A percentile compares a stretch with the other conserved stretches of the same genome.
These are phyloP conservation scores for Boechera stricta DNA, from an alignment of 345 rosid species.

Conservation along the genomic window DNA sequence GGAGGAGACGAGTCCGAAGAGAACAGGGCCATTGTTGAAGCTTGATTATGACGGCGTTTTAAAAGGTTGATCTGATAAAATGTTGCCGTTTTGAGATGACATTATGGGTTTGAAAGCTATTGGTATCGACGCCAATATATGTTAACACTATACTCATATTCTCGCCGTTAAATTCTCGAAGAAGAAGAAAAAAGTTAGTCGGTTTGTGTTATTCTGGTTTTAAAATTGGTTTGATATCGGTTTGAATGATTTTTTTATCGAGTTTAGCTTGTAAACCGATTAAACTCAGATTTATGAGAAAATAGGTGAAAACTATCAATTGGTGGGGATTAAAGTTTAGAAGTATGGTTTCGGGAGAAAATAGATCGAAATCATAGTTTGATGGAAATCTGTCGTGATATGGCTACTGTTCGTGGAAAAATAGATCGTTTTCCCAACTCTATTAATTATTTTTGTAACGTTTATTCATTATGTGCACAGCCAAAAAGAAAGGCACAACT, in stretches of 20 bases:
- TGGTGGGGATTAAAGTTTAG: too few species aligned
- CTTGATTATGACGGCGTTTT: constrained; percentile 75
- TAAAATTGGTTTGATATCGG: too few species aligned
- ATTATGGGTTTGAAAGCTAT: constrained; percentile 46
- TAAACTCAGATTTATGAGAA: too few species aligned
- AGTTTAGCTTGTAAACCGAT: too few species aligned
- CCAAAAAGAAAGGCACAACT: background rate
- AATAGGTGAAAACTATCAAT: too few species aligned
- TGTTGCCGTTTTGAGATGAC: constrained; percentile 70
- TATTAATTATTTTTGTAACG: background rate
- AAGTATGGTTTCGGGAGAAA: too few species aligned
- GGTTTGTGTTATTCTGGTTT: too few species aligned
- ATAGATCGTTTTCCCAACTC: background rate
- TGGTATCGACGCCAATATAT: constrained; percentile 71
- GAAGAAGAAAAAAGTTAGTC: too few species aligned
- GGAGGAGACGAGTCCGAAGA: constrained; percentile 21
- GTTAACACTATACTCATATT: constrained; percentile 44
- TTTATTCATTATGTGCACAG: background rate
- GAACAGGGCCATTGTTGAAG: constrained; percentile 58
- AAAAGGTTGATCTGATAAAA: constrained; percentile 75
- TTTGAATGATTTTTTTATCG: too few species aligned
- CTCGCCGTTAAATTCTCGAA: constrained; percentile 39
- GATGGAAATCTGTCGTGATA: too few species aligned
- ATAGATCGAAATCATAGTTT: too few species aligned
- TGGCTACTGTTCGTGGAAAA: too few species aligned